These are phyloP conservation scores for Dictyostelium capitatum DNA, from an alignment of 78 protist species.

Conservation along the genomic window DNA sequence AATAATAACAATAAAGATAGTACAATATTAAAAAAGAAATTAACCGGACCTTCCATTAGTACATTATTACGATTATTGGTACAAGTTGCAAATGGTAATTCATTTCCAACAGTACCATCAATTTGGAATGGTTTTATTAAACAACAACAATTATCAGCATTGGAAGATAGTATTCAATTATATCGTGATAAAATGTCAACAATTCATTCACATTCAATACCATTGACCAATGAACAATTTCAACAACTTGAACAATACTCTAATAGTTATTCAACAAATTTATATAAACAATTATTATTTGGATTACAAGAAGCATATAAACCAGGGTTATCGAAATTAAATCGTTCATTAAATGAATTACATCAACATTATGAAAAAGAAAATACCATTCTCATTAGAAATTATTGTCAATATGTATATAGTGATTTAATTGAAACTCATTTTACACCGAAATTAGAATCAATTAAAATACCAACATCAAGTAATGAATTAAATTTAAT, in stretches of 20 bases:
- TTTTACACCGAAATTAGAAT: not conserved
- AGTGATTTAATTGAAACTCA: not conserved
- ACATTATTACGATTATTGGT: conserved; percentile 46
- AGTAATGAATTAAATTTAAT: not conserved
- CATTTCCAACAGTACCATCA: conserved; percentile 67
- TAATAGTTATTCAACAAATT: not conserved
- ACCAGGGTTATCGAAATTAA: conserved; percentile 32
- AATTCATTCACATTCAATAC: not conserved
- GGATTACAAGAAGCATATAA: conserved; percentile 57
- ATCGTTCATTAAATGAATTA: conserved; percentile 1
- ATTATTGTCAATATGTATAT: not conserved
- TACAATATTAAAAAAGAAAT: not conserved
- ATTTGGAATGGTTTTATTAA: conserved; percentile 69
- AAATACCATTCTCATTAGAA: conserved; percentile 18
- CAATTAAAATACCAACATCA: not conserved
- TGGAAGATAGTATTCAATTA: not conserved
- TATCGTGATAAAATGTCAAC: conserved; percentile 33
- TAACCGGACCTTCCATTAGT: conserved; percentile 56
- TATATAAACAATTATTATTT: conserved; percentile 68
- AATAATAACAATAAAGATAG: not conserved
- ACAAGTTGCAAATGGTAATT: conserved; percentile 56
- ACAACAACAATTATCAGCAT: conserved; percentile 66
- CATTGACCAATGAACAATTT: not conserved
- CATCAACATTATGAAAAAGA: conserved; percentile 22
- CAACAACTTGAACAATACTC: not conserved